Percentiles rank a stretch among this genome's conserved stretches.
Evolutionary conservation across 495 filamentous ascomycete genomes (phyloP).

Genomic region (Tirmania nivea): DNA sequence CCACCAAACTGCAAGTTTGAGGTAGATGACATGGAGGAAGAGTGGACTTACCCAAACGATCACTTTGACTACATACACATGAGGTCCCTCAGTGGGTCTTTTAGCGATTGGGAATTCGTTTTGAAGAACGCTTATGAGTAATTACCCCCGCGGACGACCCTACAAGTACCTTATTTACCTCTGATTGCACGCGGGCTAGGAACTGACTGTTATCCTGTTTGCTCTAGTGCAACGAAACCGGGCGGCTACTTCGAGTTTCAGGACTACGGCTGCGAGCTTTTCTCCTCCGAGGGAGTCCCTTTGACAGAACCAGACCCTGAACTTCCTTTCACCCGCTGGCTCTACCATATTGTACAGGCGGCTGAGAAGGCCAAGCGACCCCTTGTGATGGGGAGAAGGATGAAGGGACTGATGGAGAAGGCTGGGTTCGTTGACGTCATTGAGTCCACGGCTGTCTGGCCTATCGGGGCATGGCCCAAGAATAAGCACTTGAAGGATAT

Average conservation of each 20-base stretch:
- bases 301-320: no score
- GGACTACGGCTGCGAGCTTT: not conserved
- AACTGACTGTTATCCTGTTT: not conserved
- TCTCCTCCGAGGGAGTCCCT: not conserved
- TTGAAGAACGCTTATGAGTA: not conserved
- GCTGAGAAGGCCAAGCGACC: not conserved
- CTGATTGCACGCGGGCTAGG: not conserved
- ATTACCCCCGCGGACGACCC: not conserved
- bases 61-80: constrained; percentile 43
- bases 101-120: constrained; percentile 33
- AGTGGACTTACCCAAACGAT: constrained; percentile 28
- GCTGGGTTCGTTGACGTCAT: not conserved
- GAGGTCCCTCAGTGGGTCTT: constrained; percentile 30
- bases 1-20: constrained; percentile 31
- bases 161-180: no score
- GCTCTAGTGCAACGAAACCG: not conserved
- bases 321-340: not conserved
- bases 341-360: not conserved
- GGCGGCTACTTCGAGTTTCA: not conserved
- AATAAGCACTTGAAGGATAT: not conserved
- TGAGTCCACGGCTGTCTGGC: not conserved
- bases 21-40: constrained; percentile 29
- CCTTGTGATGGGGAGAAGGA: not conserved
- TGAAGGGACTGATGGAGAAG: not conserved
- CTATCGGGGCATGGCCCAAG: not conserved